Evolutionary conservation across 306 rosid genomes (phyloP), one percentile per base, ranked within the genome.

Genomic region (Mimosa bimucronata): DNA sequence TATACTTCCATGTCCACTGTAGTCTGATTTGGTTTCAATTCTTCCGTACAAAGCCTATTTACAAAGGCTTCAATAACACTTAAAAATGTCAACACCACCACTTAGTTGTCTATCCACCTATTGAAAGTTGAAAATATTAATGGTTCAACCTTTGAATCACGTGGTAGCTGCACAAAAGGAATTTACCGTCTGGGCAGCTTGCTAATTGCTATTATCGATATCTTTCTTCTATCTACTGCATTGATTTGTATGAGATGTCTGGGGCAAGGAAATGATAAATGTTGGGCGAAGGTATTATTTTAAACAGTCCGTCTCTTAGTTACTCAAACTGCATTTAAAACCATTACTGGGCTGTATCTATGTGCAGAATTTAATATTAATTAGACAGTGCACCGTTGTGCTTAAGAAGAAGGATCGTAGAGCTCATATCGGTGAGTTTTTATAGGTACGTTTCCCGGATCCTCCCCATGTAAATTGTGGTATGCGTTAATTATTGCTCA

Each of bases 1-100:
- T 86, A 78, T 88, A 81, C 85, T 60, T 82, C 4, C 64, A 72
- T 85, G 68, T 53, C 81, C 71, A 64, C 81, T 84, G 68, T 80
- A 80, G 87, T 77, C 86, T 82, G 83, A 83, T 85, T 78, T 82
- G 83, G 80, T 77, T 77, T 73, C 79, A 79, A 57, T 82, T 82
- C 75, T 73, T 31, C 66, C 52, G 84, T 82, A 80, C 89, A 50
- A 66, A 72, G 81, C 81, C 77, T 79, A 77, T 44, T 21, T 79
- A 34, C 71, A 31, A 52, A 44, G 78, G 62, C 82, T 84, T 38
- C 18, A 62, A 78, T 38, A 75, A 79, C 81, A 76, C 86, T 87
- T 78, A 52, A 72, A 77, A 71, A 71, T 53, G 86, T 80, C 78
- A 77, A 67, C 82, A 80, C 29, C 53, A 21, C 10, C 55, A 69